Percentiles rank a stretch among this genome's conserved stretches.
Evolutionary conservation across 441 rosid genomes (phyloP).

Genomic region (Kokia cookei): DNA sequence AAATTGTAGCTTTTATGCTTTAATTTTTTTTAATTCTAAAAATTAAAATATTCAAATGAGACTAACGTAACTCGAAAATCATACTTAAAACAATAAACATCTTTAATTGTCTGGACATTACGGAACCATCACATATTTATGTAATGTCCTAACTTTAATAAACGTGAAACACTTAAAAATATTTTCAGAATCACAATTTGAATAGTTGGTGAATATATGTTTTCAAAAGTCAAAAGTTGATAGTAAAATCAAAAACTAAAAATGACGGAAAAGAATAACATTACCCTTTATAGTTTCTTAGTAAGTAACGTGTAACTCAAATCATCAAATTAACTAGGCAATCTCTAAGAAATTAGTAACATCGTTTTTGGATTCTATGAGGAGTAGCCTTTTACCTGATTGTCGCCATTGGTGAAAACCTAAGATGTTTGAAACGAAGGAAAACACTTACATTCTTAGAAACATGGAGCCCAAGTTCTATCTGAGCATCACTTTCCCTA

Average conservation of each 20-base stretch:
- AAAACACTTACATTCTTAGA: neutral
- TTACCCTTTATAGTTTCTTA: neutral
- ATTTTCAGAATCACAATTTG: too few relatives aligned
- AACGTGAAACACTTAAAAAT: too few relatives aligned
- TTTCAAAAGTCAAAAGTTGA: neutral
- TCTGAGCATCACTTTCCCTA: neutral
- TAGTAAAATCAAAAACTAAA: neutral
- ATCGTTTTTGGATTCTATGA: neutral
- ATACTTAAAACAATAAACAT: too few relatives aligned
- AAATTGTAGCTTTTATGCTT: too few relatives aligned
- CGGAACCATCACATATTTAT: too few relatives aligned
- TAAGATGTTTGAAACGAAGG: neutral
- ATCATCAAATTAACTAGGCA: neutral
- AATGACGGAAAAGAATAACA: neutral
- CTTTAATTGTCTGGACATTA: too few relatives aligned
- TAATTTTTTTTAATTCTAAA: too few relatives aligned
- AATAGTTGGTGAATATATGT: too few relatives aligned
- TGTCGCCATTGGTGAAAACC: neutral
- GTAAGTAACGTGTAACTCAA: neutral
- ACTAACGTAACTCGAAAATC: too few relatives aligned
- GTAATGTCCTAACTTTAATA: too few relatives aligned
- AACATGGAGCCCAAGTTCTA: neutral
- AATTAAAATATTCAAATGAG: too few relatives aligned
- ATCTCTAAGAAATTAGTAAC: neutral
- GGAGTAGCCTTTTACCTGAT: neutral